Evolutionary conservation across 495 filamentous ascomycete genomes (phyloP).

Genomic region (Aspergillus funiculosus): DNA sequence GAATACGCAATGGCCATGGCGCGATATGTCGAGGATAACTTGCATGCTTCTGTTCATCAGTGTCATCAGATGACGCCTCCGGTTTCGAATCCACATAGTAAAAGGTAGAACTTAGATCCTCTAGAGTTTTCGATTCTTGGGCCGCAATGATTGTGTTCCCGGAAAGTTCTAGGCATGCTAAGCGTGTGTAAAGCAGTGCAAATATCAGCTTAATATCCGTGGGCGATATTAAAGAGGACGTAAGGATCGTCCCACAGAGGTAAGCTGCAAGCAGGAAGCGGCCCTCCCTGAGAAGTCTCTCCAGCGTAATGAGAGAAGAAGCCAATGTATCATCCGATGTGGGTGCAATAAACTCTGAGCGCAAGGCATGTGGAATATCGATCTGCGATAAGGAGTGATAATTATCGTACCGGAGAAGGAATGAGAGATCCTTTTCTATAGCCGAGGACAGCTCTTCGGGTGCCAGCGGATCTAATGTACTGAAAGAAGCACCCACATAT

Average conservation of each 20-base stretch:
- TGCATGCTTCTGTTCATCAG: constrained; percentile 34
- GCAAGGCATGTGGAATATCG: constrained; percentile 60
- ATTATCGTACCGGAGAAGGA: constrained; percentile 68
- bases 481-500: constrained; percentile 29
- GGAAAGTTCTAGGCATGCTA: constrained; percentile 73
- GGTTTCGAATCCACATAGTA: constrained; percentile 53
- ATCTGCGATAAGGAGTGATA: constrained; percentile 72
- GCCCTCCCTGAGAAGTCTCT: constrained; percentile 66
- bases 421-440: constrained; percentile 65
- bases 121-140: constrained; percentile 76
- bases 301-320: constrained; percentile 41
- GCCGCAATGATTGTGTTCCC: constrained; percentile 68
- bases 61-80: constrained; percentile 17
- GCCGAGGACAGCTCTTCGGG: constrained; percentile 33
- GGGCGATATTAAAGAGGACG: constrained; percentile 43
- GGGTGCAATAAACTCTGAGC: constrained; percentile 37
- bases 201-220: constrained; percentile 63
- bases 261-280: constrained; percentile 57
- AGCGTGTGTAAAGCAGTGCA: constrained; percentile 69
- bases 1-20: constrained; percentile 80
- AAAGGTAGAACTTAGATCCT: constrained; percentile 65
- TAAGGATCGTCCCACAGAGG: constrained; percentile 35
- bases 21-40: constrained; percentile 51
- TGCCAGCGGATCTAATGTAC: constrained; percentile 30
- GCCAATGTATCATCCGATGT: constrained; percentile 34